Evolutionary conservation across 768 basidiomycete genomes (phyloP).

Genomic region (Steccherinum ochraceum): DNA sequence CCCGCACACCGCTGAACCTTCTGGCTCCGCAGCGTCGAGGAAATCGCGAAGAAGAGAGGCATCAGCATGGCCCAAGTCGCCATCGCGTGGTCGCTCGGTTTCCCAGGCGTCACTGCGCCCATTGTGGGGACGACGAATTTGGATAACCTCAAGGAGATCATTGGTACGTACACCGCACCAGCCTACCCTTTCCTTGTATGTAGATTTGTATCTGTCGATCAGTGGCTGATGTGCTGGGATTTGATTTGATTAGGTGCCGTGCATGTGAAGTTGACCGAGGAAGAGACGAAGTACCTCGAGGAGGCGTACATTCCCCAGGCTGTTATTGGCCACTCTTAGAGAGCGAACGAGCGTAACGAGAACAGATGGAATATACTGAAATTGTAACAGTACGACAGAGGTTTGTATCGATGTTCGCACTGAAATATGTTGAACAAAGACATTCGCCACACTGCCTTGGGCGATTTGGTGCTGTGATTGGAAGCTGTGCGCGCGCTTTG

Average conservation of each 20-base stretch:
- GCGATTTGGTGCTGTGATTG: too few relatives aligned
- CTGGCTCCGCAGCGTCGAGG: slow-evolving; percentile 23
- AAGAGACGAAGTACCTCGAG: slow-evolving; percentile 52
- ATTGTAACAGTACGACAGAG: too few relatives aligned
- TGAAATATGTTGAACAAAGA: too few relatives aligned
- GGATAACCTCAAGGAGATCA: slow-evolving; percentile 34
- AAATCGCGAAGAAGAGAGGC: slow-evolving; percentile 32
- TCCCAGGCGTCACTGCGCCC: slow-evolving; percentile 28
- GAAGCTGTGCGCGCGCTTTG: too few relatives aligned
- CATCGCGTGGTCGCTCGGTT: slow-evolving; percentile 29
- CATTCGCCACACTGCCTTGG: too few relatives aligned
- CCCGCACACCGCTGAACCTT: too few relatives aligned
- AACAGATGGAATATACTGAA: too few relatives aligned
- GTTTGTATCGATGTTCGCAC: too few relatives aligned
- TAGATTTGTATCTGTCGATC: too few relatives aligned
- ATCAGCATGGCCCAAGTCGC: slow-evolving; percentile 36
- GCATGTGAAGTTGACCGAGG: slow-evolving; percentile 42
- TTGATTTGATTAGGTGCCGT: slow-evolving; percentile 29
- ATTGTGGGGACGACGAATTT: slow-evolving; percentile 34
- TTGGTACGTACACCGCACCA: slow-evolving; percentile 18
- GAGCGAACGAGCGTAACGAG: too few relatives aligned
- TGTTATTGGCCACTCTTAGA: slow-evolving; percentile 16
- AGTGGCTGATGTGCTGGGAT: too few relatives aligned
- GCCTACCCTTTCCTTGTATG: neutral
- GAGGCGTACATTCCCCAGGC: slow-evolving; percentile 43